A percentile compares a stretch with the other conserved stretches of the same genome.
These are phyloP conservation scores for Leccinum solheimii DNA, from an alignment of 1,284 basidiomycete genomes.

Conservation along the genomic window DNA sequence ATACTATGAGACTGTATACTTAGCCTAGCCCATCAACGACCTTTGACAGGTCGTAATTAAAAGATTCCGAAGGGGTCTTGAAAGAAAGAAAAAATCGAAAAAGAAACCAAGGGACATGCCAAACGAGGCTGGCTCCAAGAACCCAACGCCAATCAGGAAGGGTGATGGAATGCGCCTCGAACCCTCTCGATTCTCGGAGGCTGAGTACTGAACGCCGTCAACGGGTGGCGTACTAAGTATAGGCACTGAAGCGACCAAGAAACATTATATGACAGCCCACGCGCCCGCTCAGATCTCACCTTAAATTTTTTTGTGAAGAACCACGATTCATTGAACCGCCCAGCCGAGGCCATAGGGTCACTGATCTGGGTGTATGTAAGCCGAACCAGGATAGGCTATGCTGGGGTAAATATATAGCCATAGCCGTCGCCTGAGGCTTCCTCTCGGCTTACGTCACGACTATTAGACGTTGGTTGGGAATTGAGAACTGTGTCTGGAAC, in stretches of 20 bases:
- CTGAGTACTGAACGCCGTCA: background rate
- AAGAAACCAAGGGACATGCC: background rate
- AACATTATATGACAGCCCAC: background rate
- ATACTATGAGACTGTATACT: background rate
- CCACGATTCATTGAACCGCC: background rate
- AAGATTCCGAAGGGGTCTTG: background rate
- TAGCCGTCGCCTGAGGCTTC: no score
- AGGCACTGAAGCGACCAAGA: background rate
- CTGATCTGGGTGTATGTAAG: background rate
- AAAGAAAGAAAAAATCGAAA: background rate
- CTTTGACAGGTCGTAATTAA: background rate
- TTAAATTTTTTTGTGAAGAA: background rate
- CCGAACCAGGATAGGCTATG: background rate
- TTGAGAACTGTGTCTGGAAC: background rate
- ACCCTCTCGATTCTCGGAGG: background rate
- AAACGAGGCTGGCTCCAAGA: background rate
- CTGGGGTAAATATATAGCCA: background rate
- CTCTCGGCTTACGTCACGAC: background rate
- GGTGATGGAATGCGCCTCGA: background rate
- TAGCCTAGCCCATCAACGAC: background rate
- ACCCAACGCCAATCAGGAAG: background rate
- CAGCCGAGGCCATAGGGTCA: background rate
- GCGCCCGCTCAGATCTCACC: background rate
- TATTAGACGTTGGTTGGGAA: background rate
- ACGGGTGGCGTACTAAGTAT: background rate